phyloP scores from a whole-genome alignment of 257 asterid genomes.

The Nicotiana paniculata region DNA sequence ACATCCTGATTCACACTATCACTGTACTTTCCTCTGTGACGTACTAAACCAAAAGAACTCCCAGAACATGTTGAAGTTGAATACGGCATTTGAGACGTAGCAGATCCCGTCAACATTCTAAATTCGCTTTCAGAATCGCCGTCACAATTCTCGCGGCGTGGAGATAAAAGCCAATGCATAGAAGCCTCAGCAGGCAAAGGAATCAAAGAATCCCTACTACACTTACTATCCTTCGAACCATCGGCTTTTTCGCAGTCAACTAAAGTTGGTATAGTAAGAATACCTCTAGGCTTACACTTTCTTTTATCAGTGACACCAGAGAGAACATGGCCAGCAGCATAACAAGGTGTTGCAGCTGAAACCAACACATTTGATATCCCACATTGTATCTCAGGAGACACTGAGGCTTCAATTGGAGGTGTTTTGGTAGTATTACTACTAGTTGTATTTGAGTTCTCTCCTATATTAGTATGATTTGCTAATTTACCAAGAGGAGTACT shows the following conservation, averaged over 20 bases:
- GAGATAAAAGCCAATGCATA: slow-evolving; percentile 52
- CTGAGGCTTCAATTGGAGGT: slow-evolving; percentile 80
- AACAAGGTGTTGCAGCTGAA: slow-evolving; percentile 64
- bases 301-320: slow-evolving; percentile 73
- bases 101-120: slow-evolving; percentile 10
- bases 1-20: slow-evolving; percentile 15
- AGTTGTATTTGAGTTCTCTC: slow-evolving; percentile 17
- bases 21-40: slow-evolving; percentile 12
- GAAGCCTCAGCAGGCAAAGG: slow-evolving; percentile 67
- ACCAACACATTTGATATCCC: slow-evolving; percentile 31
- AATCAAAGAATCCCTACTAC: slow-evolving; percentile 22
- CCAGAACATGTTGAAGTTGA: slow-evolving; percentile 27
- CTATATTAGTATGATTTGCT: slow-evolving; percentile 15
- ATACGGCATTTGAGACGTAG: slow-evolving; percentile 16
- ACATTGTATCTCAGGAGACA: slow-evolving; percentile 74
- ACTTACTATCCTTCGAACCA: slow-evolving; percentile 7
- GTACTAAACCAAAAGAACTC: slow-evolving; percentile 23
- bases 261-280: slow-evolving; percentile 40
- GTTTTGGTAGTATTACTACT: slow-evolving; percentile 33
- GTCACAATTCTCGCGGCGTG: slow-evolving; percentile 22
- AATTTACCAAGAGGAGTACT: slow-evolving; percentile 39
- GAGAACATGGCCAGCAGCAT: slow-evolving; percentile 69
- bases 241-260: slow-evolving; percentile 13
- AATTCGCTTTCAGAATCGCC: slow-evolving; percentile 16
- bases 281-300: slow-evolving; percentile 71